Conservation (phyloP, 176 grass and related monocot species). For the Eleusine indica region DNA sequence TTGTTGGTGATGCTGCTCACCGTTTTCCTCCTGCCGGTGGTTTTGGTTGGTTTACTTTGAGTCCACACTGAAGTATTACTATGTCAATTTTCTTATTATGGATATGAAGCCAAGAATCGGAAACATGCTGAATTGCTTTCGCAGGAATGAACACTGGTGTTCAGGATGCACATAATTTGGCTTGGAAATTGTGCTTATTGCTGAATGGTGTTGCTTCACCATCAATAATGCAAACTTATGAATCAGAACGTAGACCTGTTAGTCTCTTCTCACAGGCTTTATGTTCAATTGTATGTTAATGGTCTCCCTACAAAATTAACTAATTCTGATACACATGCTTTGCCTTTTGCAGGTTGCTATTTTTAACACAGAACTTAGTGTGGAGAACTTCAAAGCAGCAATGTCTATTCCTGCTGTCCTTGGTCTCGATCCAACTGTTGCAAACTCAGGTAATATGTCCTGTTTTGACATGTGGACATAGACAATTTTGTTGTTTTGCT, state of each 20-base stretch:
- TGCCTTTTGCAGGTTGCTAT: conserved; percentile 77
- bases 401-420: conserved; percentile 90
- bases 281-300: conserved; percentile 11
- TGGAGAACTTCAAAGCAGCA: conserved; percentile 91
- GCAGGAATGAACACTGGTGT: conserved; percentile 98
- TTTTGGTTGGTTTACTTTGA: conserved; percentile 69
- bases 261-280: conserved; percentile 44
- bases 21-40: conserved; percentile 92
- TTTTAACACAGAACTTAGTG: conserved; percentile 84
- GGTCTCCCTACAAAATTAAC: conserved; percentile 22
- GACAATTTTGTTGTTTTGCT: conserved; percentile 17
- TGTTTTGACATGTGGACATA: neutral
- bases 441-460: conserved; percentile 75
- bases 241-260: conserved; percentile 83
- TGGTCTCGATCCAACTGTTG: conserved; percentile 88
- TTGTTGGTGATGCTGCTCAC: conserved; percentile 93
- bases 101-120: neutral
- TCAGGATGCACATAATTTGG: conserved; percentile 94
- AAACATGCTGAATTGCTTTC: conserved; percentile 38
- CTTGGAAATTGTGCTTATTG: conserved; percentile 82
- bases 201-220: conserved; percentile 60
- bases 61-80: conserved; percentile 13
- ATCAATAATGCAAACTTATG: conserved; percentile 79
- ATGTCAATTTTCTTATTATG: conserved; percentile 12
- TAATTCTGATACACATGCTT: conserved; percentile 25